Evolutionary conservation across 2,329 filamentous ascomycete genomes (phyloP).

Genomic region (Hypoxylon sp.): DNA sequence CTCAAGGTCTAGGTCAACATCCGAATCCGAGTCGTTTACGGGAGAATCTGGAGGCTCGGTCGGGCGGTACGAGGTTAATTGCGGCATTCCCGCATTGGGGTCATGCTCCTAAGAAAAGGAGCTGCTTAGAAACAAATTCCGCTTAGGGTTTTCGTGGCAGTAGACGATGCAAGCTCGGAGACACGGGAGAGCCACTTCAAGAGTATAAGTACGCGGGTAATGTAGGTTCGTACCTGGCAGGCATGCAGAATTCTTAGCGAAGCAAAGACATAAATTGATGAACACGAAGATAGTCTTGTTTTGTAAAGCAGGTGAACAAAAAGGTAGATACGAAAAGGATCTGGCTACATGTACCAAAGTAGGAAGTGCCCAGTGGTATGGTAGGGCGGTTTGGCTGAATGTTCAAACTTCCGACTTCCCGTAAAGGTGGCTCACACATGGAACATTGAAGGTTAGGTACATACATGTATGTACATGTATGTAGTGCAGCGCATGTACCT

Average conservation of each 20-base stretch:
- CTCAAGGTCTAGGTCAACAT: slow-evolving; percentile 82
- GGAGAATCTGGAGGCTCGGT: slow-evolving; percentile 76
- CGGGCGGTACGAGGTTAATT: slow-evolving; percentile 65
- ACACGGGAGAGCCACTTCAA: slow-evolving; percentile 7
- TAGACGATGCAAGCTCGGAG: slow-evolving; percentile 11
- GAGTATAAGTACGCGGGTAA: slow-evolving; percentile 13
- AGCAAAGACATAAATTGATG: neutral
- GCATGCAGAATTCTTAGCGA: slow-evolving; percentile 2
- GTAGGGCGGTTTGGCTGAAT: neutral
- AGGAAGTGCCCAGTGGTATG: neutral
- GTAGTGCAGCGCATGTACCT: neutral
- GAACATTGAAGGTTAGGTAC: slow-evolving; percentile 5
- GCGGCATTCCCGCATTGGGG: slow-evolving; percentile 69
- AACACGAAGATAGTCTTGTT: neutral
- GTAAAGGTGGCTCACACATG: slow-evolving; percentile 33
- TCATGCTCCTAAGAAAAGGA: slow-evolving; percentile 51
- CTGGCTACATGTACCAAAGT: slow-evolving; percentile 7
- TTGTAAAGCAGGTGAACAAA: neutral
- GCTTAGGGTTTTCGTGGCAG: slow-evolving; percentile 7
- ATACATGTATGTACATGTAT: too few relatives aligned
- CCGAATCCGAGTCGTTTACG: slow-evolving; percentile 80
- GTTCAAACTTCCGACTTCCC: slow-evolving; percentile 11
- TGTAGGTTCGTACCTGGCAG: slow-evolving; percentile 1
- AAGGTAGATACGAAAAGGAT: slow-evolving; percentile 16
- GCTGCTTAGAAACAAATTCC: slow-evolving; percentile 12